Base-by-base conservation (phyloP, 2,329 filamentous ascomycete genomes). In the Stachybotrys echinatus region DNA sequence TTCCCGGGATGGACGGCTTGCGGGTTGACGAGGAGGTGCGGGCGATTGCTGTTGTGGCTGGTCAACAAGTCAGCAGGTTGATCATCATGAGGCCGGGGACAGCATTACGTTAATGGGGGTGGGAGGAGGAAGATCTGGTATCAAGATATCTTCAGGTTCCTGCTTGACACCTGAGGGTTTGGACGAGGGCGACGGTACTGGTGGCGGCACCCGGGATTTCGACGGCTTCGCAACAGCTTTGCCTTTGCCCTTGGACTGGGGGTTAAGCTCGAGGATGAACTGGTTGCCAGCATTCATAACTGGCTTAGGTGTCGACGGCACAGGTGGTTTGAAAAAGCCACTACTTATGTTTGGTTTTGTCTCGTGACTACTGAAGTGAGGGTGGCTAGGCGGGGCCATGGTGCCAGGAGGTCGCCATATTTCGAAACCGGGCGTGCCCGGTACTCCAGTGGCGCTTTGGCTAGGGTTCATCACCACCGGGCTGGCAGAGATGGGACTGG, bases 221-320 rank as follows among this genome's bases (percentile, higher is more conserved):
- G 65, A 61, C 8, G 65, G 66, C 51, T 68, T 70, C 2, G 57
- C 60, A 8, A 65, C 61, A 20, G 65, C 61, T 45, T 69, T 70
- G 12, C 60, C 65, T 49, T 68, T 69, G n/a, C 55, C 55, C 38
- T 63, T 66, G 20, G 59, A 54, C 17, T 51, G 53, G 5, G 63
- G 59, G 50, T 66, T 67, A 48, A 69, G 60, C 49, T 71, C 68
- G 48, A 70, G 52, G 22, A 70, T 65, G 45, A 70, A 63, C 50
- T 71, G 68, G 47, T 60, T 68, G 14, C 60, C 61, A 21, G 55
- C 53, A 44, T 61, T 64, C 48, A 70, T 59, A 23, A 65, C 58
- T 12, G 70, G 65, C 52, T 73, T 74, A 10, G 68, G 65, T 31
- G 65, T 68, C 27, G 68, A 65, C 23, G 70, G 69, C 10, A 70